These are phyloP conservation scores for Pichia eremophila DNA, from an alignment of 805 yeast species.

Conservation along the genomic window DNA sequence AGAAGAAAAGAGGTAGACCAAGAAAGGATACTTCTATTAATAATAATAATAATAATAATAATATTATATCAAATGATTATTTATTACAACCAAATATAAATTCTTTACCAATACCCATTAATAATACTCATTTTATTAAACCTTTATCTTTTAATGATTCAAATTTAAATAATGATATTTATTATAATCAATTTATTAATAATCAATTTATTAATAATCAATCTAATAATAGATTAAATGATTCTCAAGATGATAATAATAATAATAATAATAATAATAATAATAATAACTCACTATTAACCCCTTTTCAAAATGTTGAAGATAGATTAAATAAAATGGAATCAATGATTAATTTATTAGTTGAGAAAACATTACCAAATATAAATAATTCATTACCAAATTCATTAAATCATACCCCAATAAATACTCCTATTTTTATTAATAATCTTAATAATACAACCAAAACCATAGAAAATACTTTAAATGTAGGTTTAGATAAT, in stretches of 20 bases:
- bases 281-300: background rate
- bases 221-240: too few species aligned
- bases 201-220: too few species aligned
- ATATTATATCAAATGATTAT: background rate
- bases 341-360: slow-evolving; percentile 21
- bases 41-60: background rate
- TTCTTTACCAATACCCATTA: background rate
- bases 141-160: background rate
- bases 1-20: slow-evolving; percentile 10
- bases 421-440: background rate
- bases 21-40: background rate
- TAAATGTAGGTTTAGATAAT: too few species aligned
- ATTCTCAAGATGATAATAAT: too few species aligned
- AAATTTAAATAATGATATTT: background rate
- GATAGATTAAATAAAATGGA: slow-evolving; percentile 27
- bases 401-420: background rate
- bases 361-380: background rate
- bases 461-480: too few species aligned
- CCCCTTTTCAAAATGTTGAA: slow-evolving; percentile 13
- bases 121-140: too few species aligned
- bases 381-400: background rate
- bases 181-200: background rate
- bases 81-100: background rate
- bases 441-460: background rate
- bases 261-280: background rate